Evolutionary conservation across 31 red algal genomes (phyloP).

Genomic region (Bonnemaisonia californica): DNA sequence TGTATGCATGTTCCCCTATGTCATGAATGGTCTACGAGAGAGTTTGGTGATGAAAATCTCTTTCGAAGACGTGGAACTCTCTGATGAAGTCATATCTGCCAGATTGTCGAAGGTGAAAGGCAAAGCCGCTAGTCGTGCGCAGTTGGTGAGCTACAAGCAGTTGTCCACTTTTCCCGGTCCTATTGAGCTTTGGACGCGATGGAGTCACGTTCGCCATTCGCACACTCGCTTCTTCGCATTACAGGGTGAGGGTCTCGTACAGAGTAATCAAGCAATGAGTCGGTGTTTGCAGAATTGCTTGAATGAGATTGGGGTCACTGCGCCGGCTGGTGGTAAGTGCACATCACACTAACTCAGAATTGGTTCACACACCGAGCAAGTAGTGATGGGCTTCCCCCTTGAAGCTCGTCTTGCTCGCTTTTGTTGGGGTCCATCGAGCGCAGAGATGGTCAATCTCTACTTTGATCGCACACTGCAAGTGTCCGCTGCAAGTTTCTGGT

Average conservation of each 20-base stretch:
- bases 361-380: background rate
- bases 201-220: background rate
- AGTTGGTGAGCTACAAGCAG: background rate
- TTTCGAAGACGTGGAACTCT: background rate
- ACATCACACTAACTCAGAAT: conserved; percentile 5
- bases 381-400: background rate
- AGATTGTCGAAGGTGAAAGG: background rate
- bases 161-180: background rate
- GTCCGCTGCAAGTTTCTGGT: background rate
- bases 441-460: background rate
- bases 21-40: background rate
- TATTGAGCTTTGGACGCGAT: background rate
- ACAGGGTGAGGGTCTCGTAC: background rate
- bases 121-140: background rate
- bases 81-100: background rate
- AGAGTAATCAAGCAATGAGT: background rate
- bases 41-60: background rate
- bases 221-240: background rate
- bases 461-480: conserved; percentile 6
- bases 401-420: background rate
- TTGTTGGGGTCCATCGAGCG: background rate
- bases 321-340: background rate
- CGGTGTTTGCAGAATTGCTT: background rate
- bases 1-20: background rate
- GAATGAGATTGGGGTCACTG: background rate